Base-by-base conservation (phyloP, 2,329 filamentous ascomycete genomes). In the Trichophyton equinum region DNA sequence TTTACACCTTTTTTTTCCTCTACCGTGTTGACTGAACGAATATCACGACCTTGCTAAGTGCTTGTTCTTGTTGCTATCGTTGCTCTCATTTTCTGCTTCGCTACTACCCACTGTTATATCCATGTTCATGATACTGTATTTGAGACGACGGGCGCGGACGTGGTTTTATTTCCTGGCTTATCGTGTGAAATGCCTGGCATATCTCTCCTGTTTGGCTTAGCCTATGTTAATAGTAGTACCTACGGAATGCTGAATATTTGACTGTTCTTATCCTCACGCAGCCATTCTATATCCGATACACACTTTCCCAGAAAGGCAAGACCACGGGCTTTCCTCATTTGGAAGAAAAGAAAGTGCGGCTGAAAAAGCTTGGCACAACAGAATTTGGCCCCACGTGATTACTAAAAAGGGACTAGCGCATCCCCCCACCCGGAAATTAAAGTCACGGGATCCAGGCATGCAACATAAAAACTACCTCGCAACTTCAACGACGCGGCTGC, bases 341-440 rank as follows among this genome's bases (percentile, higher is more conserved):
- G 33, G 51, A 44, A 18, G 15, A 18, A 55, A 55, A 53, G 47
- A 53, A 53, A 55, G 27, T 55, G 51, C 51, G 51, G 51, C 51
- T 55, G 30, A 55, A 55, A 55, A 36, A 20, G 25, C 51, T 55
- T 55, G 51, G 51, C 49, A 53, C 6, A 25, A 36, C 13, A 8
- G 8, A 25, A 9, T 4, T 13, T 9, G 2, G 33, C 46, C 13
- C 22, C 46, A 51, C 46, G 46, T 51, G 46, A 55, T n/a, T 2
- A 7, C 13, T 5, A 3, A 36, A 55, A 38, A 15, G 0, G 11
- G 30, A 18, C 51, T 55, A 55, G 51, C 51, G 25, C 22, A 22
- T 15, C 6, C 4, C 13, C 49, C 15, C 27, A 7, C 51, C 51
- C 15, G 15, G 27, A 33, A 33, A 36, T 7, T 18, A 30, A 6